Conservation (phyloP, 1,284 basidiomycete genomes). For the Leccinum subfulvum region DNA sequence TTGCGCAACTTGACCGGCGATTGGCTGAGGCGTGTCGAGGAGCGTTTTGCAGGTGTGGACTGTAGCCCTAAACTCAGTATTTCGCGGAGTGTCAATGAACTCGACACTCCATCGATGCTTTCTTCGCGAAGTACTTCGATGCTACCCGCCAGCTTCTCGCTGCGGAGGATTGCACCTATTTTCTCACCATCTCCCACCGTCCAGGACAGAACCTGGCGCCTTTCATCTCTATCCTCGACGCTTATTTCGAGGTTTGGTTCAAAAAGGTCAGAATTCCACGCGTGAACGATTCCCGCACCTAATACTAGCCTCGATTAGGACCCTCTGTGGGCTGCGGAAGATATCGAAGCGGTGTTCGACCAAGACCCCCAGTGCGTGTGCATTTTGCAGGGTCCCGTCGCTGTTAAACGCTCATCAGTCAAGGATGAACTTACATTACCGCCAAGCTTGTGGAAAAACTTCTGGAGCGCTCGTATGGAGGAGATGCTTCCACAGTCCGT, state of each 20-base stretch:
- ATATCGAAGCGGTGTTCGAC: slow-evolving; percentile 97
- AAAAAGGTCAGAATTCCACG: slow-evolving; percentile 71
- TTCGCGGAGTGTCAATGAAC: slow-evolving; percentile 83
- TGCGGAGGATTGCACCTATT: slow-evolving; percentile 94
- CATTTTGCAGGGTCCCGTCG: slow-evolving; percentile 95
- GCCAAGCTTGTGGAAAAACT: slow-evolving; percentile 76
- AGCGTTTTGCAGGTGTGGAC: slow-evolving; percentile 94
- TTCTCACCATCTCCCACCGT: slow-evolving; percentile 92
- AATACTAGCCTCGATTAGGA: slow-evolving; percentile 53
- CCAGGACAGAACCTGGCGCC: slow-evolving; percentile 98
- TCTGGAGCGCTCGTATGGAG: slow-evolving; percentile 78
- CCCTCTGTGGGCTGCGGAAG: slow-evolving; percentile 96
- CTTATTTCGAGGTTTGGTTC: slow-evolving; percentile 95
- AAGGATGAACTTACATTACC: slow-evolving; percentile 93
- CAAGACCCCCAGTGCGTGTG: slow-evolving; percentile 97
- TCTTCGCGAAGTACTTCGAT: slow-evolving; percentile 84
- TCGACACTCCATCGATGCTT: slow-evolving; percentile 83
- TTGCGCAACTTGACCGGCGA: slow-evolving; percentile 94
- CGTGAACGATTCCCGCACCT: slow-evolving; percentile 14
- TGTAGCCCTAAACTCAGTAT: slow-evolving; percentile 79
- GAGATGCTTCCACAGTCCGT: slow-evolving; percentile 81
- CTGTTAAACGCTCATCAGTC: slow-evolving; percentile 81
- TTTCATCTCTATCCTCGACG: slow-evolving; percentile 97
- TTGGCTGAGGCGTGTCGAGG: slow-evolving; percentile 95
- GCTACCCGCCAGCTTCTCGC: slow-evolving; percentile 86